A percentile compares a stretch with the other conserved stretches of the same genome.
phyloP scores from a whole-genome alignment of 2,329 filamentous ascomycete genomes.

The Epicoccum sorghinum region DNA sequence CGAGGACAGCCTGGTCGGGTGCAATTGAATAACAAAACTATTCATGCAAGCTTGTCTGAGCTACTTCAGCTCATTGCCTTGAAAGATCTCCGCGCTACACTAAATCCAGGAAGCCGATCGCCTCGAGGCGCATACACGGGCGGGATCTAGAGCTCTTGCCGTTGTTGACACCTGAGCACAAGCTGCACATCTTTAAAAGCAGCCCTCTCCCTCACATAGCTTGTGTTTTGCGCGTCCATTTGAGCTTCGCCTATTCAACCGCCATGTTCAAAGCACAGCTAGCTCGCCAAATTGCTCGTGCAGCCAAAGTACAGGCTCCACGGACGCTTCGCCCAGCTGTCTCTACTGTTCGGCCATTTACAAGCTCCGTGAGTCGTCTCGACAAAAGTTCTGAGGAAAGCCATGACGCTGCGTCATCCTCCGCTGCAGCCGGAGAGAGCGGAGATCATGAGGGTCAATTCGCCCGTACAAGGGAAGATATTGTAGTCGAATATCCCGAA shows the following conservation, averaged over 20 bases:
- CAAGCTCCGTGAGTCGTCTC: slow-evolving; percentile 33
- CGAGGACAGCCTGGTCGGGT: slow-evolving; percentile 13
- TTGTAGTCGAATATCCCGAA: slow-evolving; percentile 79
- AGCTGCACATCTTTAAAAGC: slow-evolving; percentile 16
- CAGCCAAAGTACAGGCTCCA: slow-evolving; percentile 35
- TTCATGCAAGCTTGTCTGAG: not conserved
- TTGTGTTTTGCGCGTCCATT: not conserved
- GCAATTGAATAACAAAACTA: slow-evolving; percentile 16
- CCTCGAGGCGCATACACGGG: slow-evolving; percentile 9
- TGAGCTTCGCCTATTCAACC: slow-evolving; percentile 1
- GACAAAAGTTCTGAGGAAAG: slow-evolving; percentile 37
- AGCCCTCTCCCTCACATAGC: not conserved
- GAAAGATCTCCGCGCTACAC: slow-evolving; percentile 6
- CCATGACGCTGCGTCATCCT: slow-evolving; percentile 43
- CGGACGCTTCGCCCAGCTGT: slow-evolving; percentile 30
- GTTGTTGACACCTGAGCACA: slow-evolving; percentile 21
- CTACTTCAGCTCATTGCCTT: not conserved
- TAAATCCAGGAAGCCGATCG: slow-evolving; percentile 19
- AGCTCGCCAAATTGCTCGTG: slow-evolving; percentile 39
- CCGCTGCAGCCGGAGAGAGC: slow-evolving; percentile 48
- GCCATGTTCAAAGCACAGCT: slow-evolving; percentile 45
- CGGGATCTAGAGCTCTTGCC: slow-evolving; percentile 14
- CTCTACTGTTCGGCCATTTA: slow-evolving; percentile 35
- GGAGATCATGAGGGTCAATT: slow-evolving; percentile 68
- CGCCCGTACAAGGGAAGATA: slow-evolving; percentile 79